phyloP scores from a whole-genome alignment of 2,329 filamentous ascomycete species.

The Anthostomella pinea region DNA sequence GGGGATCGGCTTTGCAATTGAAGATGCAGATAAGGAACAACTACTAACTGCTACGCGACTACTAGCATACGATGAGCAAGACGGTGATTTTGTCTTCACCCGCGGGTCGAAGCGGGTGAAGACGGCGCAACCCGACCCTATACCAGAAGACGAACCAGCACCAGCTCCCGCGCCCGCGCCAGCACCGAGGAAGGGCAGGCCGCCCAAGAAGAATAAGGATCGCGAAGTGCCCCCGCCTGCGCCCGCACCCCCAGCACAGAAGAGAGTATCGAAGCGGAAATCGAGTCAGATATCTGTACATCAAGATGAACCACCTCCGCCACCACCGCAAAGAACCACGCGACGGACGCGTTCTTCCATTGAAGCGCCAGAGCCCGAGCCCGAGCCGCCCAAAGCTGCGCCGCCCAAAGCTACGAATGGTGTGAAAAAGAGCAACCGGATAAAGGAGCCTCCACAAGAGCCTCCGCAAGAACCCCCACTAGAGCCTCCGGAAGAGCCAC shows the following conservation, averaged over 20 bases:
- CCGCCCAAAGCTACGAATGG: slow-evolving; percentile 26
- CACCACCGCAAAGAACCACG: slow-evolving; percentile 40
- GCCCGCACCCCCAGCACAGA: slow-evolving; percentile 34
- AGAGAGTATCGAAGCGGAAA: slow-evolving; percentile 37
- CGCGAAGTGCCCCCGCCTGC: slow-evolving; percentile 20
- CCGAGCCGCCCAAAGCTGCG: no score
- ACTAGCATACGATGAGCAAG: slow-evolving; percentile 65
- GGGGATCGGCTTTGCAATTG: slow-evolving; percentile 2
- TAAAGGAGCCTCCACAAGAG: slow-evolving; percentile 13
- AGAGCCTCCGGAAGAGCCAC: slow-evolving; percentile 7
- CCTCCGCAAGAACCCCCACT: no score
- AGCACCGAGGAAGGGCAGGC: slow-evolving; percentile 36
- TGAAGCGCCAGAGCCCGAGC: slow-evolving; percentile 32
- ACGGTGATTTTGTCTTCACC: slow-evolving; percentile 75
- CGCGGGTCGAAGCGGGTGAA: slow-evolving; percentile 65
- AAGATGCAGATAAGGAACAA: slow-evolving; percentile 8
- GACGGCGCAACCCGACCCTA: slow-evolving; percentile 46
- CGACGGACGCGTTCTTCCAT: slow-evolving; percentile 44
- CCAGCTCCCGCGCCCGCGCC: slow-evolving; percentile 32
- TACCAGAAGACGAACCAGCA: slow-evolving; percentile 39
- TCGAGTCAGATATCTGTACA: slow-evolving; percentile 29
- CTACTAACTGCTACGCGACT: slow-evolving; percentile 12
- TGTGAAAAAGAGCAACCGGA: slow-evolving; percentile 10
- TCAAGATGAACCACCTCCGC: slow-evolving; percentile 30
- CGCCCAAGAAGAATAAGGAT: slow-evolving; percentile 39